A percentile compares a stretch with the other conserved stretches of the same genome.
Evolutionary conservation across 352 stramenopile genomes (phyloP).

Genomic region (Thraustochytrium sp.): DNA sequence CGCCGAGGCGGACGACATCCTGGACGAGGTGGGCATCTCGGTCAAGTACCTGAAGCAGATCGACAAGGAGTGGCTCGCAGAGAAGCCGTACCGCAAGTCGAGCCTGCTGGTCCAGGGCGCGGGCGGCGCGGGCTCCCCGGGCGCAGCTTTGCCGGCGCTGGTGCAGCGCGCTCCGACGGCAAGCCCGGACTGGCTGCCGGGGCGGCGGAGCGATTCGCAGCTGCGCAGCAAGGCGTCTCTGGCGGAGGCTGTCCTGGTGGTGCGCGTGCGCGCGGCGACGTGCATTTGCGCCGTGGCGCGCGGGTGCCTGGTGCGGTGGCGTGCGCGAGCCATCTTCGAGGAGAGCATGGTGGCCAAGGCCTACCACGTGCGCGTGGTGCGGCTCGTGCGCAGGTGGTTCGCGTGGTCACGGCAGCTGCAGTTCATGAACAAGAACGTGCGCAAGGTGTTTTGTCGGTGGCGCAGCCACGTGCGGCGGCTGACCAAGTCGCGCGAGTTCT

Average conservation of each 20-base stretch:
- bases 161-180: too few species aligned
- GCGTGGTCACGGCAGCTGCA: background rate
- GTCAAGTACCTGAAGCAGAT: background rate
- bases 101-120: background rate
- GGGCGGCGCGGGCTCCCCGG: background rate
- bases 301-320: background rate
- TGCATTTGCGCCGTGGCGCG: background rate
- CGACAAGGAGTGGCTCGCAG: conserved; percentile 4
- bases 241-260: background rate
- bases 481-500: conserved; percentile 59
- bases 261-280: background rate
- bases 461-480: conserved; percentile 57
- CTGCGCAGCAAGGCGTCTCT: background rate
- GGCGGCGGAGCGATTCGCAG: background rate
- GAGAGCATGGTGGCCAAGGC: conserved; percentile 6
- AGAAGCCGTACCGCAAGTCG: conserved; percentile 15
- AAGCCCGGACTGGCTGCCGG: background rate
- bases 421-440: conserved; percentile 8
- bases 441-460: conserved; percentile 58
- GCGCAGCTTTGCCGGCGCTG: too few species aligned
- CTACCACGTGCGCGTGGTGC: background rate
- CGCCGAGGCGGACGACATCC: background rate
- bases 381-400: conserved; percentile 18
- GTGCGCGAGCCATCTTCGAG: background rate
- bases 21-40: background rate